A percentile compares a stretch with the other conserved stretches of the same genome.
Conservation (phyloP, 768 basidiomycete species). For the Tricholomella constricta region DNA sequence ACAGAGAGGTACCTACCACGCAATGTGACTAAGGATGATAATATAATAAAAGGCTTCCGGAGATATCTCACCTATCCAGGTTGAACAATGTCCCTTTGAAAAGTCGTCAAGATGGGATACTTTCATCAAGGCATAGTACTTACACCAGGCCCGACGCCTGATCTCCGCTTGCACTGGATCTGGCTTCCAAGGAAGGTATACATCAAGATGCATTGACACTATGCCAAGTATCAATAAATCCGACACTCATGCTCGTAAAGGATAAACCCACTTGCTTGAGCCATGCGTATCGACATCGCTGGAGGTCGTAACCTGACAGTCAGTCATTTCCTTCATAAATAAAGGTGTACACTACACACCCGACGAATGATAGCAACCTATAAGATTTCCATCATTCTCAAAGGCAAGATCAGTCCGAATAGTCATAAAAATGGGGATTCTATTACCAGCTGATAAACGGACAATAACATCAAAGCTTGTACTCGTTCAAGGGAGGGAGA, state of each 20-base stretch:
- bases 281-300: slow-evolving; percentile 20
- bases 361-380: slow-evolving; percentile 6
- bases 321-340: background rate
- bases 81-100: slow-evolving; percentile 18
- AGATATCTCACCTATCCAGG: slow-evolving; percentile 11
- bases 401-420: background rate
- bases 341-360: slow-evolving; percentile 7
- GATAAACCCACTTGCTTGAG: slow-evolving; percentile 13
- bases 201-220: slow-evolving; percentile 9
- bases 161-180: slow-evolving; percentile 7
- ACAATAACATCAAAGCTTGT: slow-evolving; percentile 13
- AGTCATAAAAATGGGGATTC: background rate
- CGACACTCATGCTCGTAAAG: background rate
- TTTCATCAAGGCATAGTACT: background rate
- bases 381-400: slow-evolving; percentile 19
- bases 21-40: background rate
- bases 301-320: background rate
- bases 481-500: slow-evolving; percentile 15
- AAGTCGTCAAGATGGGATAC: background rate
- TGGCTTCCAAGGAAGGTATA: background rate
- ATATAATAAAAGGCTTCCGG: background rate
- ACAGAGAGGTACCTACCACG: slow-evolving; percentile 11
- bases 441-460: slow-evolving; percentile 13
- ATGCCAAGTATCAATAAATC: background rate
- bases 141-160: slow-evolving; percentile 12